These are phyloP conservation scores for Rubia yunnanensis DNA, from an alignment of 257 asterid genomes.

Conservation along the genomic window DNA sequence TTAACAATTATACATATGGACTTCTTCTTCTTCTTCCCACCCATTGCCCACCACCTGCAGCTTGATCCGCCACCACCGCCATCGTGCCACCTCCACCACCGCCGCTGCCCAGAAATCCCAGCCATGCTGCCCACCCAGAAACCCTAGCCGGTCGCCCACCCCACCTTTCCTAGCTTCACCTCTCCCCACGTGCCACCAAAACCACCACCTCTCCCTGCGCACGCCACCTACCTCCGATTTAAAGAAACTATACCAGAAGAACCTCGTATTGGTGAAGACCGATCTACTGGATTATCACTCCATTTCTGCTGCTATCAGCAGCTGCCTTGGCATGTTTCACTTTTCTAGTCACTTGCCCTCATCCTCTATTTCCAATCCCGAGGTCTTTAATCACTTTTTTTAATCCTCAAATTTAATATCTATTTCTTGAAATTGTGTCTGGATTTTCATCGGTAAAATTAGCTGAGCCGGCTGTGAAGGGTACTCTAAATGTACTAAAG, in stretches of 20 bases:
- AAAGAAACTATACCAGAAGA: constrained; percentile 41
- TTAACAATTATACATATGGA: too few species aligned
- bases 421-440: not conserved
- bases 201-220: too few species aligned
- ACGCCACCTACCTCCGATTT: too few species aligned
- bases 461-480: constrained; percentile 64
- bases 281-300: constrained; percentile 65
- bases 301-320: constrained; percentile 47
- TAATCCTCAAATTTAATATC: not conserved
- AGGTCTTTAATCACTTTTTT: constrained; percentile 28
- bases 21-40: too few species aligned
- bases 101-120: too few species aligned
- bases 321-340: constrained; percentile 74
- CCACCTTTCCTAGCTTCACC: too few species aligned
- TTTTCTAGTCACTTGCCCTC: constrained; percentile 77
- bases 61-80: too few species aligned
- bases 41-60: too few species aligned
- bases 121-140: too few species aligned
- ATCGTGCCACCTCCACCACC: too few species aligned
- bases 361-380: constrained; percentile 49
- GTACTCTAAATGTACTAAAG: constrained; percentile 69
- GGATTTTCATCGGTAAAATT: constrained; percentile 48
- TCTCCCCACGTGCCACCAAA: too few species aligned
- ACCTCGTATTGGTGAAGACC: constrained; percentile 51
- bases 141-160: too few species aligned